Evolutionary conservation across 2,329 filamentous ascomycete species (phyloP), one percentile per base, ranked within the genome.

Genomic region (Microdochium nivale): DNA sequence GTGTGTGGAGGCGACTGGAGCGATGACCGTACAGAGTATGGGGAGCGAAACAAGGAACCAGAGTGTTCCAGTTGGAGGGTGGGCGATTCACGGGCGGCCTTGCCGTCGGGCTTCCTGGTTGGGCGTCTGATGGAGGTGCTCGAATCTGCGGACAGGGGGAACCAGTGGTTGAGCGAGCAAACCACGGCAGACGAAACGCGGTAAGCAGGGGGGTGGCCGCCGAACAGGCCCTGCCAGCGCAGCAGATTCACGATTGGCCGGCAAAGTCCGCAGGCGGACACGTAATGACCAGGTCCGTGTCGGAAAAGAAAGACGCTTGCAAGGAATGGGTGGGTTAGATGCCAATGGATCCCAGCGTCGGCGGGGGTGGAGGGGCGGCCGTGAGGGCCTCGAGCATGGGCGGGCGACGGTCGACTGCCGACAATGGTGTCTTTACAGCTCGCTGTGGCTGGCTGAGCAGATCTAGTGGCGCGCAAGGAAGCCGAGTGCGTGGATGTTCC

Each of bases 221-320:
- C 14, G 19, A 44, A 19, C 16, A 44, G 40, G 19, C 40, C n/a
- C 40, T 19, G 40, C 40, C 40, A 44, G 40, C 40, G 21, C 40
- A 44, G 40, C 40, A 44, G 40, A 44, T 44, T 19, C 40, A 44
- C 40, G 40, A 44, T 44, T 44, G 40, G 40, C 40, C 40, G 40
- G 40, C 13, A n/a, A 23, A 44, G 40, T 44, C 40, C 40, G 40
- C 40, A 44, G 40, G 40, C 40, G 21, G 40, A 44, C 40, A 44
- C 40, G 40, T 44, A 44, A 23, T 44, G 40, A 44, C 40, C 40
- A 44, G 40, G 40, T 21, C n/a, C 19, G n/a, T 23, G 40, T 44
- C 40, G 40, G 19, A 44, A 40, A 44, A 44, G 40, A 44, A 44
- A 24, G 40, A 7, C 40, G 40, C 40, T 44, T 44, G 40, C 40